phyloP scores from a whole-genome alignment of 805 yeast species.

The Ogataea henricii region DNA sequence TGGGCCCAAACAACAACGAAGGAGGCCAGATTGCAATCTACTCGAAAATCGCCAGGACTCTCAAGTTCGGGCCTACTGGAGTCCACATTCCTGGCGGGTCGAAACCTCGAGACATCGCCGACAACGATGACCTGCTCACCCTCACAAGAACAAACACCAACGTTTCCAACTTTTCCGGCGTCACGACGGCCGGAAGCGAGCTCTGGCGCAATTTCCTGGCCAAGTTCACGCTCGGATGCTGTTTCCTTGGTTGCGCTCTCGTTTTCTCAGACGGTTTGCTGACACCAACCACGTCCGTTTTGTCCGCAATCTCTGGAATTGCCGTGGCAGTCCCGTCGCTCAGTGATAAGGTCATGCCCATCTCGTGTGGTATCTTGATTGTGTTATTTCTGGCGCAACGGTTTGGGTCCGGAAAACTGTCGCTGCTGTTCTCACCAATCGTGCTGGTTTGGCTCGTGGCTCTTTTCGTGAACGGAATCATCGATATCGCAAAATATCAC shows the following conservation, averaged over 20 bases:
- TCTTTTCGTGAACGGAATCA: slow-evolving; percentile 47
- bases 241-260: slow-evolving; percentile 58
- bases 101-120: slow-evolving; percentile 13
- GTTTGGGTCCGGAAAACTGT: slow-evolving; percentile 51
- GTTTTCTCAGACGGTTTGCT: slow-evolving; percentile 61
- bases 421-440: slow-evolving; percentile 55
- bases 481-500: slow-evolving; percentile 41
- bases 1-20: slow-evolving; percentile 60
- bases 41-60: slow-evolving; percentile 53
- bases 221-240: slow-evolving; percentile 37
- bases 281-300: slow-evolving; percentile 65
- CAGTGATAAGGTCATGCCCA: slow-evolving; percentile 43
- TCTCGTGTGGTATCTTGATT: slow-evolving; percentile 50
- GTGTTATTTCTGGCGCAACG: slow-evolving; percentile 48
- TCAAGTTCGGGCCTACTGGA: slow-evolving; percentile 49
- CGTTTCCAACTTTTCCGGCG: slow-evolving; percentile 15
- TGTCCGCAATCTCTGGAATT: slow-evolving; percentile 58
- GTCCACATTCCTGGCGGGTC: slow-evolving; percentile 43
- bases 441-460: slow-evolving; percentile 52
- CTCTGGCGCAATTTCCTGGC: slow-evolving; percentile 30
- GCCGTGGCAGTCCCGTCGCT: slow-evolving; percentile 52
- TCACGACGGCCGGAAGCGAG: slow-evolving; percentile 4
- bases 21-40: slow-evolving; percentile 69
- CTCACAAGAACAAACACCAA: slow-evolving; percentile 44
- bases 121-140: slow-evolving; percentile 34